Base-by-base conservation (phyloP, 2,329 filamentous ascomycete genomes). In the Sporothrix curviconia region DNA sequence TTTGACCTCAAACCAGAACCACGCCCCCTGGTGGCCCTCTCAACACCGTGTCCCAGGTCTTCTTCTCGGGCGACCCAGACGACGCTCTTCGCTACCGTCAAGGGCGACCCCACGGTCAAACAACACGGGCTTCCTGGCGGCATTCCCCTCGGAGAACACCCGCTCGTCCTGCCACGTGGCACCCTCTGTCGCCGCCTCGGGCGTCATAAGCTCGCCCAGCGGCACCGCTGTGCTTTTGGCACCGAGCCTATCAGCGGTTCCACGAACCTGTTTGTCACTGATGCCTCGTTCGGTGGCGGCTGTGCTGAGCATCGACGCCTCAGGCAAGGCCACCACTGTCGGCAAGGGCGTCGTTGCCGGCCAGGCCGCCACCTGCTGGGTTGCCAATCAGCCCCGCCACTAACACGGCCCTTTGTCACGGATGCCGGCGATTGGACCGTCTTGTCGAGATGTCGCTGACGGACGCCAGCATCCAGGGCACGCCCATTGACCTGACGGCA, bases 291-390 rank as follows among this genome's bases (percentile, higher is more conserved):
- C 55, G 83, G 83, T 6, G 77, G 69, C 0, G 76, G n/a, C 74
- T 0, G 71, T 83, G 2, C 64, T 86, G 1, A 67, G 71, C 1
- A 61, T 81, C 1, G 52, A 63, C 6, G 71, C 72, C 7, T 12
- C 52, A 6, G 39, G 37, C 12, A 74, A 72, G 1, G 59, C 7
- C 61, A 72, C 73, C 1, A 66, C 69, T 0, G 64, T 75, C 0
- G 67, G 69, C n/a, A 72, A 68, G 47, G 69, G 71, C n/a, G 62
- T 65, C 1, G 69, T 86, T 12, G 68, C 70, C 0, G 78, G 72
- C 37, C 83, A 86, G 64, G 66, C 60, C 7, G 79, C 80, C 1
- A 83, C 79, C 0, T 86, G 82, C 67, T 86, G 83, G 83, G 74
- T 71, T 0, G 71, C 80, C 1, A n/a, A 70, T 83, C 40, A 80